Base-by-base conservation (phyloP, 106 monocot genomes). In the Dendrobium chrysotoxum region DNA sequence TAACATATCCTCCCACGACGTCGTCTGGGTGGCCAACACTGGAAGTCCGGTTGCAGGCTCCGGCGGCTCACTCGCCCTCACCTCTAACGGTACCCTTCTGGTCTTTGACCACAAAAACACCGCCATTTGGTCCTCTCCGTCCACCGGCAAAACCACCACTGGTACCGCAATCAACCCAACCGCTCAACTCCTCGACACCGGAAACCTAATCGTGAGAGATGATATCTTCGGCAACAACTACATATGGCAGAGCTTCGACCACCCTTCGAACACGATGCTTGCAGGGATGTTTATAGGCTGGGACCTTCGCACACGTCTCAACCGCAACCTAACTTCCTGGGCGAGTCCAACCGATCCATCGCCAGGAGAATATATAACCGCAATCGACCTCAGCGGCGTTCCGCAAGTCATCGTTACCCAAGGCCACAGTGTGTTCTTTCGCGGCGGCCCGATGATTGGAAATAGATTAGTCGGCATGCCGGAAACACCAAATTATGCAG, bases 1-100 rank as follows among this genome's bases (percentile, higher is more conserved):
- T 8, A 55, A 65, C 35, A 64, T 79, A 53, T 12, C 28, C 13
- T 9, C 25, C 20, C 64, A 64, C 5, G 53, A 53, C 16, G 55
- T 79, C 23, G 58, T 79, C 7, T 79, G 78, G 78, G 78, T 79
- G 0, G 64, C 78, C 28, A 81, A 81, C 28, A 38, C 73, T 25
- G 7, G 70, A 21, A 20, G 44, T 0, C 28, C 66, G 0, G 23
- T 26, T 9, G 44, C 44, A 7, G 44, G 44, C 44, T 44, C 9
- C 44, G 44, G 8, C 44, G 44, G 44, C 21, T 18, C 26, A 23
- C 39, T 81, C 9, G 5, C 13, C 2, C 46, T 81, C 74, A 53
- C 73, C 21, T 10, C 13, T 3, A 46, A 35, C 47, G 73, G 73
- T 6, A 53, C 73, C 45, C 66, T 66, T 20, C 44, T 7, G 9